A percentile compares a stretch with the other conserved stretches of the same genome.
Conservation (phyloP, 805 yeast species). For the Kazachstania psychrophila region DNA sequence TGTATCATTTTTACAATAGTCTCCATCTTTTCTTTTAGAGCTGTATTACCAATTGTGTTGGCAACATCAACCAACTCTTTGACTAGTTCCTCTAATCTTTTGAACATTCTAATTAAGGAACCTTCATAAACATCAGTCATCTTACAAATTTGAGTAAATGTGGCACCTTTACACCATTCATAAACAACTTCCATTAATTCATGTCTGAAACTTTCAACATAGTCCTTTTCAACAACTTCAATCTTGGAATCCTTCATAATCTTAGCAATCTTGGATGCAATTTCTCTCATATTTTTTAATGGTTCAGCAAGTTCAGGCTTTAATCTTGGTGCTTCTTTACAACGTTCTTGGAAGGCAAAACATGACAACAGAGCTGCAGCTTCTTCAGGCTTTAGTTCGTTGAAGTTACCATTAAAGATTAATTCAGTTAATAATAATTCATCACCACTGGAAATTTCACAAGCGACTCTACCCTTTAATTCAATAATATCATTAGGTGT, state of each 20-base stretch:
- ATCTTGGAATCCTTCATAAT: slow-evolving; percentile 82
- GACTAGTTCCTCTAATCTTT: slow-evolving; percentile 85
- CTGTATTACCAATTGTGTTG: slow-evolving; percentile 85
- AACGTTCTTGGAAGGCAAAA: slow-evolving; percentile 93
- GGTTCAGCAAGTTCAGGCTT: slow-evolving; percentile 92
- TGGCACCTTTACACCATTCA: slow-evolving; percentile 94
- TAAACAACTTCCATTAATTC: slow-evolving; percentile 95
- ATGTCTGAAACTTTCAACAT: slow-evolving; percentile 82
- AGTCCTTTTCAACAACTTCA: slow-evolving; percentile 84
- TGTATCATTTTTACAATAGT: slow-evolving; percentile 77
- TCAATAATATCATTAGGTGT: slow-evolving; percentile 85
- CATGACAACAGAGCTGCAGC: slow-evolving; percentile 88
- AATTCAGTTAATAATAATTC: slow-evolving; percentile 81
- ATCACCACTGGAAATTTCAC: slow-evolving; percentile 86
- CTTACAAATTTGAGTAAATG: slow-evolving; percentile 93
- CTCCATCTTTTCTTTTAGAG: slow-evolving; percentile 81
- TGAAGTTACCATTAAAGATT: slow-evolving; percentile 91
- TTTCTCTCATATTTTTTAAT: slow-evolving; percentile 73
- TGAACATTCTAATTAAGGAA: slow-evolving; percentile 85
- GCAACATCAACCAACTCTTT: slow-evolving; percentile 89
- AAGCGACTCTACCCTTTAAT: slow-evolving; percentile 93
- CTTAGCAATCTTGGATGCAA: slow-evolving; percentile 86
- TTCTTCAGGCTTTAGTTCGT: slow-evolving; percentile 78
- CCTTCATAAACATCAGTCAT: slow-evolving; percentile 99
- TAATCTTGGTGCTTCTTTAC: slow-evolving; percentile 77